Conservation (phyloP, 1,284 basidiomycete genomes). For the Puccinia hordei region DNA sequence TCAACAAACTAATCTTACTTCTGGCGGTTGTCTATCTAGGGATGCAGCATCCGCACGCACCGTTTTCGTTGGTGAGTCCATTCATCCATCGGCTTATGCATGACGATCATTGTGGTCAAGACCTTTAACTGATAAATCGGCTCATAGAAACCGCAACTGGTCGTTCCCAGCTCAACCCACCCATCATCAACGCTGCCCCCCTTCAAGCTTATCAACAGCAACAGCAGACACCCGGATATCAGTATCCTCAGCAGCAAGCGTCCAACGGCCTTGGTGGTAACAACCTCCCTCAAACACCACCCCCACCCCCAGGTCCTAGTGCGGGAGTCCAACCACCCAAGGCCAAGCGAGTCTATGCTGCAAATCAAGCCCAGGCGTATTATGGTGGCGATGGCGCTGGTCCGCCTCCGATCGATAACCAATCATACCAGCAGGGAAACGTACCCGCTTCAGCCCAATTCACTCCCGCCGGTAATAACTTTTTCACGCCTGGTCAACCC, state of each 20-base stretch:
- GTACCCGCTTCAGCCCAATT: slow-evolving; percentile 8
- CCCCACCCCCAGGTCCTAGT: slow-evolving; percentile 35
- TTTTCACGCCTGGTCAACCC: slow-evolving; percentile 43
- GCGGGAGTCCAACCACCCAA: slow-evolving; percentile 14
- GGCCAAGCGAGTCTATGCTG: slow-evolving; percentile 45
- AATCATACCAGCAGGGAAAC: slow-evolving; percentile 22
- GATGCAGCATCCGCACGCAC: slow-evolving; percentile 34
- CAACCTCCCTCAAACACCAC: slow-evolving; percentile 28
- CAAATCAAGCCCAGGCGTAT: slow-evolving; percentile 49
- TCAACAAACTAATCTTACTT: neutral
- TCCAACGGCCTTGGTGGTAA: slow-evolving; percentile 18
- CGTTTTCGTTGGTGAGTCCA: slow-evolving; percentile 39
- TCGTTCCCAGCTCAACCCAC: slow-evolving; percentile 30
- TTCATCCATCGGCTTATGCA: neutral
- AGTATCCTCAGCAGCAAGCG: slow-evolving; percentile 26
- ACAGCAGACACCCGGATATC: slow-evolving; percentile 28
- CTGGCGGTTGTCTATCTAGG: neutral
- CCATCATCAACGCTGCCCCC: neutral
- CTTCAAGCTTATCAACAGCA: slow-evolving; percentile 23
- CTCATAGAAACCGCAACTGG: slow-evolving; percentile 43
- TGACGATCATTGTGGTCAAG: neutral
- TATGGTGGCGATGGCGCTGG: slow-evolving; percentile 30
- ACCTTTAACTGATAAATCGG: neutral
- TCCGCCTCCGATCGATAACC: slow-evolving; percentile 13
- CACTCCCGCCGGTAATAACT: slow-evolving; percentile 22